Evolutionary conservation across 2,329 filamentous ascomycete genomes (phyloP).

Genomic region (Diaporthe eres): DNA sequence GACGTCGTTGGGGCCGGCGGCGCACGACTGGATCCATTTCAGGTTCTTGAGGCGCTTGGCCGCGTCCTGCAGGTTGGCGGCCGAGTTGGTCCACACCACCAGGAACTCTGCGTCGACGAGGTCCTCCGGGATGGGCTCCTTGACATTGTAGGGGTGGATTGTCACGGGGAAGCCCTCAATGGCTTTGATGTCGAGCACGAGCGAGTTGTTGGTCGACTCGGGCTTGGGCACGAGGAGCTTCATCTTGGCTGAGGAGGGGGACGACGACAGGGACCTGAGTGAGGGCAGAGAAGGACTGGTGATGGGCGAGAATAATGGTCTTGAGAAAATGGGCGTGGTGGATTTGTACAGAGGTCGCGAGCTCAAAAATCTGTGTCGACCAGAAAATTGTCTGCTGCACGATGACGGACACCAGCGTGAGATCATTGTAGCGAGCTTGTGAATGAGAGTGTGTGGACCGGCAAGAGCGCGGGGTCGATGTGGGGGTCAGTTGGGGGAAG

Average conservation of each 20-base stretch:
- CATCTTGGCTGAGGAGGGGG: slow-evolving; percentile 55
- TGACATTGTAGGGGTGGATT: slow-evolving; percentile 73
- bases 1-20: slow-evolving; percentile 76
- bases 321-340: not conserved
- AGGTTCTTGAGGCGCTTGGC: slow-evolving; percentile 68
- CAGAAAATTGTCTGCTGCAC: slow-evolving; percentile 5
- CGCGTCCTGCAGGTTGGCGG: slow-evolving; percentile 71
- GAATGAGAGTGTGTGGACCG: slow-evolving; percentile 14
- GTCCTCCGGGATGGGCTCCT: slow-evolving; percentile 67
- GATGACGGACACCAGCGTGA: slow-evolving; percentile 12
- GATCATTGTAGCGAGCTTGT: slow-evolving; percentile 29
- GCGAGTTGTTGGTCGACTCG: slow-evolving; percentile 40
- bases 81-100: slow-evolving; percentile 73
- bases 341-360: not conserved
- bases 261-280: not conserved
- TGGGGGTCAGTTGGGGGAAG: slow-evolving; percentile 25
- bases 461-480: slow-evolving; percentile 26
- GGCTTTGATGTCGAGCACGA: slow-evolving; percentile 63
- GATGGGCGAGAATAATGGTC: not conserved
- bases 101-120: slow-evolving; percentile 72
- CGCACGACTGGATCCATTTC: slow-evolving; percentile 76
- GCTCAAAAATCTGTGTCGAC: not conserved
- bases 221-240: slow-evolving; percentile 79
- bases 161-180: slow-evolving; percentile 71
- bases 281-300: slow-evolving; percentile 12